Evolutionary conservation across 768 basidiomycete species (phyloP).

Genomic region (Russula abietina): DNA sequence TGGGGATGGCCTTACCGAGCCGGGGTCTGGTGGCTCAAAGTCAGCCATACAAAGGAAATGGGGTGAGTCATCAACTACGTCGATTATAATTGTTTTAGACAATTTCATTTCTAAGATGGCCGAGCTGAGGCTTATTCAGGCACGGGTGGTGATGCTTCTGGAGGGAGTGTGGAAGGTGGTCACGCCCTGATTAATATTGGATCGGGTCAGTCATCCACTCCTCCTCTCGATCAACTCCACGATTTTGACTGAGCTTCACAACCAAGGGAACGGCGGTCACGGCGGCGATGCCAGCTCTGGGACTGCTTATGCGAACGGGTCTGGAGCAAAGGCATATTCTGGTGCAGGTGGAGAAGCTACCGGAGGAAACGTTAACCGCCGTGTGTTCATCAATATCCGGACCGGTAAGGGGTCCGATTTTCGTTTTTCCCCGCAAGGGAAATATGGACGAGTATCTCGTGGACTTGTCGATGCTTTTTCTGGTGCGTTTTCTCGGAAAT

Average conservation of each 20-base stretch:
- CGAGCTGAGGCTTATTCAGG: slow-evolving; percentile 18
- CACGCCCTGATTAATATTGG: slow-evolving; percentile 10
- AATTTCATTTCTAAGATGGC: not conserved
- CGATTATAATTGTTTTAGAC: not conserved
- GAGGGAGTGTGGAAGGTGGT: slow-evolving; percentile 13
- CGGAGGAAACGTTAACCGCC: slow-evolving; percentile 12
- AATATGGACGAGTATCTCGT: not conserved
- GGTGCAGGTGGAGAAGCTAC: slow-evolving; percentile 17
- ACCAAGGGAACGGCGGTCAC: slow-evolving; percentile 23
- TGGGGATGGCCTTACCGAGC: not conserved
- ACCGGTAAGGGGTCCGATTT: not conserved
- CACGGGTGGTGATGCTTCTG: slow-evolving; percentile 20
- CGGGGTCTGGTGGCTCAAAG: not conserved
- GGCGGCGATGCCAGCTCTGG: slow-evolving; percentile 22
- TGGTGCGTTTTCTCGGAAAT: slow-evolving; percentile 7
- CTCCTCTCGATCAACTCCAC: not conserved
- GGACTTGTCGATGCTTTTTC: slow-evolving; percentile 1
- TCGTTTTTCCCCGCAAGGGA: not conserved
- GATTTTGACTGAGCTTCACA: not conserved
- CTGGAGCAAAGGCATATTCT: slow-evolving; percentile 15
- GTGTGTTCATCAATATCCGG: not conserved
- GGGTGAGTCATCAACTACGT: slow-evolving; percentile 5
- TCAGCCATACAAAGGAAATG: not conserved
- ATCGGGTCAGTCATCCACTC: slow-evolving; percentile 20
- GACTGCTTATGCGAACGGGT: slow-evolving; percentile 3